Evolutionary conservation across 805 yeast species (phyloP), one percentile per base, ranked within the genome.

Genomic region (Candida ponderosae): DNA sequence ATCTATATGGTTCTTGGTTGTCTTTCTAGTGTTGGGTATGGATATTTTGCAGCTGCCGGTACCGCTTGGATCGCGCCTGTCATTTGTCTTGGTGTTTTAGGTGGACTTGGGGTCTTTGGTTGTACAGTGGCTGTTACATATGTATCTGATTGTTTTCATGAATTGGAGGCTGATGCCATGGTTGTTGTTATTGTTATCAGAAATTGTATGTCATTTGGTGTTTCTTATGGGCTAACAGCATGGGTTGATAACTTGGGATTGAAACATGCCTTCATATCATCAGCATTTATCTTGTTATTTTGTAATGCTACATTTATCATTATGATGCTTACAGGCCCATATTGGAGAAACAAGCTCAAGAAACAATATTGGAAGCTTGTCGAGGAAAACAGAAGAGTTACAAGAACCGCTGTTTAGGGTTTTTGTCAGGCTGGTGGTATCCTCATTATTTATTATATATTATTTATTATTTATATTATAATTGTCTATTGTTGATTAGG

Each of bases 141-240:
- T 45, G 63, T 69, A n/a, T 63, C 76, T 16, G 85, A 79, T 45
- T 60, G 69, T 40, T 77, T 76, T 53, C 68, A 70, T 38, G 76
- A 74, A 38, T 52, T 75, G 60, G 69, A 69, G 28, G 63, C 72
- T 6, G 72, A 70, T 31, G 74, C 76, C 1, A 68, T 76, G 65
- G 79, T 72, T 36, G 70, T 76, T 21, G 74, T 75, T 15, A 68
- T 78, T 31, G 47, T 77, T 19, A 68, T 76, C 39, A 65, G 83
- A 53, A 76, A 76, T 51, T 59, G 70, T n/a, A 69, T 77, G 69
- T 70, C 74, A 14, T 79, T 79, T 49, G 79, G 74, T 4, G 67
- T 73, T 54, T 72, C 70, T 35, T 78, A 77, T 40, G 82, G 79
- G 19, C 65, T 75, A 40, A 75, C 79, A 3, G 73, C 76, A n/a